A percentile compares a stretch with the other conserved stretches of the same genome.
Evolutionary conservation across 768 basidiomycete genomes (phyloP).

Genomic region (Zangia roseola): DNA sequence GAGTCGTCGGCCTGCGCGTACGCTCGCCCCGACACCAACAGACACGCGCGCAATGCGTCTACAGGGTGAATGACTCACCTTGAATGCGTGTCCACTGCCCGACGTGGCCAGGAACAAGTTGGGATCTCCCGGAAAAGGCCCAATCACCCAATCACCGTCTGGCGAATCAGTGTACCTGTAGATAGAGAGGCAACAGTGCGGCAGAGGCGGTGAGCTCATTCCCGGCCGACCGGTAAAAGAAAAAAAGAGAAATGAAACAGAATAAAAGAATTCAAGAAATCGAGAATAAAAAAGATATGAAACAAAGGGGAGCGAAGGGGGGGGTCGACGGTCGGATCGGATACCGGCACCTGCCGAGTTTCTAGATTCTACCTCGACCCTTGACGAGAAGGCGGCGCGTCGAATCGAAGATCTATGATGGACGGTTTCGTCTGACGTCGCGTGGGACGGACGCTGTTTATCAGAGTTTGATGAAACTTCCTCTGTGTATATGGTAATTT

Average conservation of each 20-base stretch:
- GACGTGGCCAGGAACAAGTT: slow-evolving; percentile 80
- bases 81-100: slow-evolving; percentile 87
- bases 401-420: neutral
- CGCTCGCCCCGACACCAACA: too few relatives aligned
- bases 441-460: too few relatives aligned
- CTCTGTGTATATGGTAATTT: too few relatives aligned
- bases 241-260: neutral
- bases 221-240: too few relatives aligned
- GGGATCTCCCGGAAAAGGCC: slow-evolving; percentile 57
- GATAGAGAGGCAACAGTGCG: neutral
- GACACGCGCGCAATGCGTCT: too few relatives aligned
- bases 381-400: too few relatives aligned
- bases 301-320: neutral
- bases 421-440: too few relatives aligned
- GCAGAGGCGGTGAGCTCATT: neutral
- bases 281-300: neutral
- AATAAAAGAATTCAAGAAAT: slow-evolving; percentile 3
- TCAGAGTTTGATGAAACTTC: too few relatives aligned
- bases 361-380: too few relatives aligned
- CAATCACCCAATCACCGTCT: slow-evolving; percentile 89
- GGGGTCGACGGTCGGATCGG: slow-evolving; percentile 3
- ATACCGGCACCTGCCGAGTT: neutral
- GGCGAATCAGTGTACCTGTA: slow-evolving; percentile 86
- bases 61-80: slow-evolving; percentile 41
- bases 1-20: too few relatives aligned